These are phyloP conservation scores for Drechslera avenae DNA, from an alignment of 2,329 filamentous ascomycete species.

Conservation along the genomic window DNA sequence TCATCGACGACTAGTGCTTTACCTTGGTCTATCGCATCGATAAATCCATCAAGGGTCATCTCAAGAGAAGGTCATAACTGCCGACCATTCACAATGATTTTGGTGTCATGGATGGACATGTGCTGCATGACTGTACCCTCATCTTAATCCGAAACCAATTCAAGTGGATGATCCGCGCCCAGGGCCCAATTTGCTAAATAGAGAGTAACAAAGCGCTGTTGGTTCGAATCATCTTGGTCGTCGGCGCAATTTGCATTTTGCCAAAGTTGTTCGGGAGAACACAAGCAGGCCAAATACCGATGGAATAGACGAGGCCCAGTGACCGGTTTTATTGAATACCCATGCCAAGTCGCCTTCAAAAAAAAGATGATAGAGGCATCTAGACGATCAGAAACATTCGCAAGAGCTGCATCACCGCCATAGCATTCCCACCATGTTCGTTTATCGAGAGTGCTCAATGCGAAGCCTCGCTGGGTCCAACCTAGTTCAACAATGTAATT, in stretches of 20 bases:
- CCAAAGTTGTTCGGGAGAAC: constrained; percentile 14
- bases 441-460: constrained; percentile 14
- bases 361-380: constrained; percentile 15
- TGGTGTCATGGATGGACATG: constrained; percentile 9
- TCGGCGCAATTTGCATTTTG: constrained; percentile 3
- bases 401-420: constrained; percentile 15
- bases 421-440: constrained; percentile 17
- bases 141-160: constrained; percentile 15
- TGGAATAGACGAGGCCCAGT: constrained; percentile 12
- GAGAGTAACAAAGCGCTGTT: constrained; percentile 9
- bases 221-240: constrained; percentile 14
- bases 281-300: constrained; percentile 11
- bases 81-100: constrained; percentile 11
- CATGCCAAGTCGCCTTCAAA: constrained; percentile 17
- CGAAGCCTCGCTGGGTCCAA: constrained; percentile 15
- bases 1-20: constrained; percentile 5
- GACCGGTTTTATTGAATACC: constrained; percentile 12
- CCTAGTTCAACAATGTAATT: constrained; percentile 15
- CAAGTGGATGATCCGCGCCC: constrained; percentile 13
- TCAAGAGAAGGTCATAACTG: constrained; percentile 14
- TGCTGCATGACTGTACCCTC: constrained; percentile 15
- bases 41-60: constrained; percentile 12
- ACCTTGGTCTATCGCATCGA: constrained; percentile 16
- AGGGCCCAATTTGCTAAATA: constrained; percentile 12
- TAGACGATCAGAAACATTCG: constrained; percentile 8